Percentiles rank a stretch among this genome's conserved stretches.
phyloP scores from a whole-genome alignment of 768 basidiomycete genomes.

The Lyophyllum semitale region DNA sequence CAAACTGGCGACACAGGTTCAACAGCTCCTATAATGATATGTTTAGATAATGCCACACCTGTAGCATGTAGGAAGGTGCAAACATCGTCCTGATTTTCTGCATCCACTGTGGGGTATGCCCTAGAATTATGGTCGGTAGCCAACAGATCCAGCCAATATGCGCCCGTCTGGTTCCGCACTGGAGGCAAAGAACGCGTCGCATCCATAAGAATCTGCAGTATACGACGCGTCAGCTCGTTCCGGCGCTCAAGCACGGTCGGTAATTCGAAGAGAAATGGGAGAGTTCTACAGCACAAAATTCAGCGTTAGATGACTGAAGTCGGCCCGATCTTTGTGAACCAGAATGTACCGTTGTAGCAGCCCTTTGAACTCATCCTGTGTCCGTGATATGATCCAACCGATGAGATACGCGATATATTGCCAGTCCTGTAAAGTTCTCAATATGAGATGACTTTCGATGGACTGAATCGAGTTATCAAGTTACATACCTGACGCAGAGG shows the following conservation, averaged over 20 bases:
- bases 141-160: slow-evolving; percentile 16
- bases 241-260: slow-evolving; percentile 6
- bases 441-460: no score
- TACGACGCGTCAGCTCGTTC: slow-evolving; percentile 18
- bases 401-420: slow-evolving; percentile 15
- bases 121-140: slow-evolving; percentile 2
- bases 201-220: slow-evolving; percentile 17
- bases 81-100: slow-evolving; percentile 13
- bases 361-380: slow-evolving; percentile 4
- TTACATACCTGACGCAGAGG: slow-evolving; percentile 4
- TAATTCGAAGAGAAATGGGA: slow-evolving; percentile 9
- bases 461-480: no score
- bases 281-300: slow-evolving; percentile 5
- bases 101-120: neutral
- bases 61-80: neutral
- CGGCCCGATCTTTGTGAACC: neutral
- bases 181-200: slow-evolving; percentile 3
- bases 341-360: slow-evolving; percentile 6
- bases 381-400: slow-evolving; percentile 10
- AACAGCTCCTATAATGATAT: slow-evolving; percentile 10
- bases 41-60: neutral
- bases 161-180: slow-evolving; percentile 1
- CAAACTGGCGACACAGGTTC: slow-evolving; percentile 17
- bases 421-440: slow-evolving; percentile 12
- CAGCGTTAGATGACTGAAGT: neutral